phyloP scores from a whole-genome alignment of 1,139 yeast genomes.

The Pichia inconspicua region DNA sequence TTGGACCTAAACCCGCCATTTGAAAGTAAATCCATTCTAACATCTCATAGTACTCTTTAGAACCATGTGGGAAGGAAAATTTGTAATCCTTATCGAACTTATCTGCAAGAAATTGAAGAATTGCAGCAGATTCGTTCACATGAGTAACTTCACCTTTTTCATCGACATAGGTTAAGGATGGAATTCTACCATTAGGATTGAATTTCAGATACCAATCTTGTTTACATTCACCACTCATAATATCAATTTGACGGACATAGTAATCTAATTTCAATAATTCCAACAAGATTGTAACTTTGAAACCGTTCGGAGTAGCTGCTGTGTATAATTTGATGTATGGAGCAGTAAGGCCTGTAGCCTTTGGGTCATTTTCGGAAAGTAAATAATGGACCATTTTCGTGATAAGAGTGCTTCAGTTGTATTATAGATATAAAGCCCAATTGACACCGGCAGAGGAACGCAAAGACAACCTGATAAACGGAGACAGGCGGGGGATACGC shows the following conservation, averaged over 20 bases:
- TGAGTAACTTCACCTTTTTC: conserved; percentile 32
- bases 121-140: conserved; percentile 53
- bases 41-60: conserved; percentile 42
- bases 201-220: conserved; percentile 45
- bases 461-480: no score
- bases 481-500: no score
- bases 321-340: conserved; percentile 40
- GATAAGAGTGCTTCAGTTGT: no score
- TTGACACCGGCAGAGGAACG: no score
- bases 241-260: conserved; percentile 36
- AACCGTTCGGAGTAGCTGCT: conserved; percentile 50
- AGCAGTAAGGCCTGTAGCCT: conserved; percentile 25
- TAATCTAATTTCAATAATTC: conserved; percentile 43
- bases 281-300: conserved; percentile 41
- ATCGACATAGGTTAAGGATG: conserved; percentile 44
- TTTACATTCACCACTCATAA: conserved; percentile 35
- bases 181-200: conserved; percentile 59
- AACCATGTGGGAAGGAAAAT: conserved; percentile 38
- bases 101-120: conserved; percentile 47
- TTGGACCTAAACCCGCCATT: conserved; percentile 54
- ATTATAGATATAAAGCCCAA: no score
- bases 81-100: conserved; percentile 48
- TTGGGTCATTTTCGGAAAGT: conserved; percentile 30
- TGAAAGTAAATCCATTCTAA: conserved; percentile 49
- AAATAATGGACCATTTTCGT: conserved; percentile 21